These are phyloP conservation scores for Epithemia pelagica DNA, from an alignment of 108 stramenopile species.

Conservation along the genomic window DNA sequence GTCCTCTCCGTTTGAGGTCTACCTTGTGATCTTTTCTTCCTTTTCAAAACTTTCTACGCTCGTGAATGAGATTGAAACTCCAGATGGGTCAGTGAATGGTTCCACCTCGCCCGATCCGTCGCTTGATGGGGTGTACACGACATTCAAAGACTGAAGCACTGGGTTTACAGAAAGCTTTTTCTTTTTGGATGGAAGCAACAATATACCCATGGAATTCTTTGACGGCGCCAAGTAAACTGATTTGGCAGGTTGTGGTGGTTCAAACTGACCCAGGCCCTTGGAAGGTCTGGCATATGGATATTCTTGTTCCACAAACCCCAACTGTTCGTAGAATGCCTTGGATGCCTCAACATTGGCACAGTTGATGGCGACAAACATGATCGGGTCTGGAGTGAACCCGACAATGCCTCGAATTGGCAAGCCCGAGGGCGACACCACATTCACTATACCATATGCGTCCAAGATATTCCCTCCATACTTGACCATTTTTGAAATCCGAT, in stretches of 20 bases:
- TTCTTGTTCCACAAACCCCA: constrained; percentile 71
- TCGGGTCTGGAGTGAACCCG: constrained; percentile 73
- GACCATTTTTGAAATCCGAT: constrained; percentile 78
- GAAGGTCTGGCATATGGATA: constrained; percentile 73
- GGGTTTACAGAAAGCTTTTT: constrained; percentile 45
- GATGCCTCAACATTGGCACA: constrained; percentile 55
- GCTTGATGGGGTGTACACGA: constrained; percentile 62
- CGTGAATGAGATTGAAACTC: constrained; percentile 44
- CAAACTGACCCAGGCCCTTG: constrained; percentile 70
- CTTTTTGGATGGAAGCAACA: constrained; percentile 53
- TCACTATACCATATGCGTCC: constrained; percentile 78
- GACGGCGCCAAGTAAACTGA: constrained; percentile 74
- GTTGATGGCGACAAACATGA: constrained; percentile 82
- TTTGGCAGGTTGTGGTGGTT: constrained; percentile 67
- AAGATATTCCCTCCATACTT: constrained; percentile 66
- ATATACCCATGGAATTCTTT: constrained; percentile 70
- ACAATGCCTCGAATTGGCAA: constrained; percentile 77
- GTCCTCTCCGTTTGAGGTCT: constrained; percentile 1
- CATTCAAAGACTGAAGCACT: constrained; percentile 51
- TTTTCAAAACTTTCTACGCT: constrained; percentile 35
- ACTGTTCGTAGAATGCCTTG: constrained; percentile 57
- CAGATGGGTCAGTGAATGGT: constrained; percentile 52
- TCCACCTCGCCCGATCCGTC: constrained; percentile 8
- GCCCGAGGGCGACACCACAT: constrained; percentile 71
- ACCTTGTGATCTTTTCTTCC: constrained; percentile 42